Evolutionary conservation across 2,329 filamentous ascomycete genomes (phyloP), one percentile per base, ranked within the genome.

Genomic region (Domatiomyces globalis): DNA sequence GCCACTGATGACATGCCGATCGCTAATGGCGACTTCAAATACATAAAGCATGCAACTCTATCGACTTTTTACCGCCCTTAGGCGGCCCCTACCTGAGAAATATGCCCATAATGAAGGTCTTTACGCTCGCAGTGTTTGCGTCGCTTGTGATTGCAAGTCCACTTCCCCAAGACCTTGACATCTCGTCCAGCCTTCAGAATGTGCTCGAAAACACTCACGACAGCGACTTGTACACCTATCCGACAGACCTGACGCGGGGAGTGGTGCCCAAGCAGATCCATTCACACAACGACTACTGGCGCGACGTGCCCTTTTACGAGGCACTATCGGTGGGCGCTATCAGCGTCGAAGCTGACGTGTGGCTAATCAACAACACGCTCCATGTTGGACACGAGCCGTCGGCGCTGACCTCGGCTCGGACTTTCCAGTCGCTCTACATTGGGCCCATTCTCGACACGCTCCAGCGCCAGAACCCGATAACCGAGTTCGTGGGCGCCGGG

Each of bases 361-460:
- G 67, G 66, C 61, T 69, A 1, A 63, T 65, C 52, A 66, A 67
- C 54, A 62, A 29, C 65, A 70, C 58, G 10, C 63, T 72, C 1
- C 68, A 65, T 47, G 67, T 72, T 5, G 69, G 69, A 22, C 70
- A 73, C 54, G 63, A 64, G 47, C 60, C 58, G 25, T 62, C 63
- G 5, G 60, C 67, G 1, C 55, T 71, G 27, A 69, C 65, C 2
- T 46, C 54, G 4, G 64, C 66, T 20, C 65, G 66, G 15, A 72
- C 69, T 0, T 64, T 73, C 48, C 60, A 48, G 58, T 69, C 47
- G 67, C 71, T 60, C 53, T 72, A 58, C 61, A 68, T 53, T 67
- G 68, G 25, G 27, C 79, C 79, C 2, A 76, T 83, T 50, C 65
- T 80, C 25, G 67, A 72, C 51, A 76, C 78, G 0, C 65, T 83